These are phyloP conservation scores for Naegleria lovaniensis DNA, from an alignment of 208 protist genomes.

Conservation along the genomic window DNA sequence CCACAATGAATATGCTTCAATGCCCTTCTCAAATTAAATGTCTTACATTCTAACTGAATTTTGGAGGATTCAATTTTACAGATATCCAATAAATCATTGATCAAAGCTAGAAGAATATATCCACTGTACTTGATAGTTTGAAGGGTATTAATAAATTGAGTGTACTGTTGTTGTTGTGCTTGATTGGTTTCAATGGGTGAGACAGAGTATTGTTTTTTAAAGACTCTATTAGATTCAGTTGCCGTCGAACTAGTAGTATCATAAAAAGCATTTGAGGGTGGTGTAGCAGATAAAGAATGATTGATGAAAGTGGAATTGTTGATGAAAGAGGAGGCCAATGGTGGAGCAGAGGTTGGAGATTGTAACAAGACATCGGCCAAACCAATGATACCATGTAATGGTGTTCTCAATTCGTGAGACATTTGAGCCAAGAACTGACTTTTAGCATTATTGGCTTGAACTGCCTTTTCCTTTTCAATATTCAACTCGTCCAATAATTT, in stretches of 20 bases:
- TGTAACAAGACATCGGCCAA: conserved; percentile 24
- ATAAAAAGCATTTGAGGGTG: no score
- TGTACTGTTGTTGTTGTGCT: no score
- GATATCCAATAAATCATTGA: conserved; percentile 46
- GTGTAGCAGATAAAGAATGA: no score
- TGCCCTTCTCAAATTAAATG: background rate
- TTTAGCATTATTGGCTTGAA: conserved; percentile 38
- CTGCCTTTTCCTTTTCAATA: background rate
- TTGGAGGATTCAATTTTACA: conserved; percentile 32
- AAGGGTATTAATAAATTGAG: background rate
- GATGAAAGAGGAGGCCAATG: no score
- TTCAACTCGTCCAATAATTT: background rate
- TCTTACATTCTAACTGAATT: background rate
- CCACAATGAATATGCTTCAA: background rate
- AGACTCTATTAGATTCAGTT: no score
- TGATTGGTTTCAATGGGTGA: no score
- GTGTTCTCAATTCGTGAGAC: conserved; percentile 55
- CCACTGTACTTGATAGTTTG: conserved; percentile 33
- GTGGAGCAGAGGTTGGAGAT: no score
- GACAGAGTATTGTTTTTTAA: no score
- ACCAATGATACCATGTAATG: conserved; percentile 48
- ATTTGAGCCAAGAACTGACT: conserved; percentile 46
- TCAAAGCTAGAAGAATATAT: conserved; percentile 34
- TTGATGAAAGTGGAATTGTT: no score
- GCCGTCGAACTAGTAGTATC: no score